A percentile compares a stretch with the other conserved stretches of the same genome.
Conservation (phyloP, 495 filamentous ascomycete genomes). For the Trichocladium uniseriatum region DNA sequence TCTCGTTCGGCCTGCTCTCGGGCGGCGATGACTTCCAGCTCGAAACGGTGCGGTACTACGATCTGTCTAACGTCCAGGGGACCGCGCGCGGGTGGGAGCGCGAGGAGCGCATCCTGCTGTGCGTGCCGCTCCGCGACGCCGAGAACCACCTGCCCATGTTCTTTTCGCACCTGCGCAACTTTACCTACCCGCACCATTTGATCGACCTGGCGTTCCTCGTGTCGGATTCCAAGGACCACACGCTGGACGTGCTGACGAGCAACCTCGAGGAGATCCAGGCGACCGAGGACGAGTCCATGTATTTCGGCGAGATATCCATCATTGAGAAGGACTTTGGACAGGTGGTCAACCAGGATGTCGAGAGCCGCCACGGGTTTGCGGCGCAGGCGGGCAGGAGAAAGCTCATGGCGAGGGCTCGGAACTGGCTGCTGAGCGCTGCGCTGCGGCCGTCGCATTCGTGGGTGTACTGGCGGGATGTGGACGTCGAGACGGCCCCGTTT, state of each 20-base stretch:
- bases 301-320: constrained; percentile 94
- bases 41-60: constrained; percentile 94
- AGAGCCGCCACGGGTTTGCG: constrained; percentile 94
- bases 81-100: constrained; percentile 87
- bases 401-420: constrained; percentile 94
- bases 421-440: constrained; percentile 93
- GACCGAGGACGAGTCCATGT: constrained; percentile 61
- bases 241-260: constrained; percentile 62
- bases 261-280: constrained; percentile 75
- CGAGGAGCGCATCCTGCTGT: constrained; percentile 90
- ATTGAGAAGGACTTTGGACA: constrained; percentile 99
- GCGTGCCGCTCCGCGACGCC: constrained; percentile 89
- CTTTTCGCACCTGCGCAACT: constrained; percentile 89
- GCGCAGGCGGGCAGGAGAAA: constrained; percentile 91
- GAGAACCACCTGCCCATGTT: constrained; percentile 94
- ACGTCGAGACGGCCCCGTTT: constrained; percentile 92
- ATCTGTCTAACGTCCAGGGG: constrained; percentile 82
- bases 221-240: constrained; percentile 92
- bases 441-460: constrained; percentile 92
- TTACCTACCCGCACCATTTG: constrained; percentile 94
- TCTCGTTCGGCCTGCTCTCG: constrained; percentile 66
- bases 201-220: constrained; percentile 96
- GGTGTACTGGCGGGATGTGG: constrained; percentile 99
- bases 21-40: constrained; percentile 63
- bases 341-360: constrained; percentile 94